These are phyloP conservation scores for Linderina pennispora DNA, from an alignment of 192 early-diverging fungal genomes.

Conservation along the genomic window DNA sequence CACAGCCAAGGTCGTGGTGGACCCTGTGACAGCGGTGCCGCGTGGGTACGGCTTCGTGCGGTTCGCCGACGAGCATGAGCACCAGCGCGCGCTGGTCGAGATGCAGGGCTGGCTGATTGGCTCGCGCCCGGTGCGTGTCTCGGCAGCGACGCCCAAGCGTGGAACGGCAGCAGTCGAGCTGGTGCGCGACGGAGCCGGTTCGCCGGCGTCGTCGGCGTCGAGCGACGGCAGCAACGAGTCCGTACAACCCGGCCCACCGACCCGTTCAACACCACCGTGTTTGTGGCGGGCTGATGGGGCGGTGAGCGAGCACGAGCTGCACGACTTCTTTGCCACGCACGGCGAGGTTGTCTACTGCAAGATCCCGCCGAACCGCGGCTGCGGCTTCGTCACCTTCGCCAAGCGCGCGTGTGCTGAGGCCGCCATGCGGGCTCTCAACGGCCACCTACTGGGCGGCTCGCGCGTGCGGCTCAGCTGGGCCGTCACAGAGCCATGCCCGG, in stretches of 20 bases:
- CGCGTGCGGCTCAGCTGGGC: conserved; percentile 71
- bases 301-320: conserved; percentile 83
- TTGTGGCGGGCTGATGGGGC: conserved; percentile 86
- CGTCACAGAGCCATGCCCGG: conserved; percentile 40
- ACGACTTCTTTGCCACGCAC: conserved; percentile 74
- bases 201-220: conserved; percentile 24
- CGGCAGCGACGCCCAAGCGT: conserved; percentile 64
- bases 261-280: conserved; percentile 93
- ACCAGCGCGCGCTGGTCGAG: conserved; percentile 79
- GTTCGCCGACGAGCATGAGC: conserved; percentile 81
- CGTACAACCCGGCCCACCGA: conserved; percentile 51
- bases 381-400: conserved; percentile 92
- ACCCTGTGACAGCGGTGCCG: conserved; percentile 73
- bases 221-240: conserved; percentile 29
- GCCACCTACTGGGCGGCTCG: conserved; percentile 73
- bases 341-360: conserved; percentile 92
- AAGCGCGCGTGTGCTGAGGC: conserved; percentile 78
- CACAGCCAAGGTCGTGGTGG: conserved; percentile 91
- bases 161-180: conserved; percentile 25
- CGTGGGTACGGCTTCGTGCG: conserved; percentile 95
- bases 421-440: conserved; percentile 88
- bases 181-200: conserved; percentile 21
- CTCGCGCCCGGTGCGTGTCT: conserved; percentile 85
- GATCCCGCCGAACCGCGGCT: conserved; percentile 91
- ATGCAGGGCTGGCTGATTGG: conserved; percentile 85